phyloP scores from a whole-genome alignment of 495 filamentous ascomycete species.

The Penicillium lagena region DNA sequence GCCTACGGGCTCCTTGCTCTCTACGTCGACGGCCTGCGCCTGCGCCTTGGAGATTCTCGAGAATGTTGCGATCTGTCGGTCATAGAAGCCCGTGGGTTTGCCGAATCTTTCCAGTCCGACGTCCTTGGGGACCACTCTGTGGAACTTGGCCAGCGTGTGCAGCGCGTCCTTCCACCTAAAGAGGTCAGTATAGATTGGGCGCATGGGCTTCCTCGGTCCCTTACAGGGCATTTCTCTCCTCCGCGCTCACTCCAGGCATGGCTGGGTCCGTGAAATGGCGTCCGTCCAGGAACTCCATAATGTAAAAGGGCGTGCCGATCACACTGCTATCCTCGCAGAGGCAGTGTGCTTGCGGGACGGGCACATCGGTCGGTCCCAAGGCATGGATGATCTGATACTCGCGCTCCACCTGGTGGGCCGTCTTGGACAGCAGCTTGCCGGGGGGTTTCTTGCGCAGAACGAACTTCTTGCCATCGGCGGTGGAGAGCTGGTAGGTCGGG shows the following conservation, averaged over 20 bases:
- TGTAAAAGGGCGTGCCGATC: slow-evolving; percentile 88
- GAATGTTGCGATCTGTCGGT: slow-evolving; percentile 79
- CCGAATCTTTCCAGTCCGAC: slow-evolving; percentile 70
- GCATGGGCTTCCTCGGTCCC: slow-evolving; percentile 3
- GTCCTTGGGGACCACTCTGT: slow-evolving; percentile 59
- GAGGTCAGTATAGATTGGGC: not conserved
- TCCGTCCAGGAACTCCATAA: slow-evolving; percentile 91
- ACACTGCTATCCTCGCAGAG: slow-evolving; percentile 76
- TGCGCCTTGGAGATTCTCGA: slow-evolving; percentile 70
- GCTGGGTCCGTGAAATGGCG: slow-evolving; percentile 86
- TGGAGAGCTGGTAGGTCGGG: slow-evolving; percentile 86
- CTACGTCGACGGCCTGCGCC: slow-evolving; percentile 65
- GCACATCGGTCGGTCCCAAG: slow-evolving; percentile 70
- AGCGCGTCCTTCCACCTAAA: slow-evolving; percentile 76
- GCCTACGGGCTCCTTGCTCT: slow-evolving; percentile 70
- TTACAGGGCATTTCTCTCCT: slow-evolving; percentile 67
- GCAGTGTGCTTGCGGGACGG: slow-evolving; percentile 77
- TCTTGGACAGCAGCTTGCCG: slow-evolving; percentile 82
- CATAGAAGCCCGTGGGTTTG: slow-evolving; percentile 72
- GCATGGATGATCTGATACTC: slow-evolving; percentile 89
- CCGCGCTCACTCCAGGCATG: slow-evolving; percentile 64
- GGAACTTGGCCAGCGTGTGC: slow-evolving; percentile 77
- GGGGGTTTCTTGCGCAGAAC: slow-evolving; percentile 96
- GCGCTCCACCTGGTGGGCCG: slow-evolving; percentile 91
- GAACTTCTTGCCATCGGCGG: slow-evolving; percentile 57